Evolutionary conservation across 345 rosid genomes (phyloP).

Genomic region (Punica granatum): DNA sequence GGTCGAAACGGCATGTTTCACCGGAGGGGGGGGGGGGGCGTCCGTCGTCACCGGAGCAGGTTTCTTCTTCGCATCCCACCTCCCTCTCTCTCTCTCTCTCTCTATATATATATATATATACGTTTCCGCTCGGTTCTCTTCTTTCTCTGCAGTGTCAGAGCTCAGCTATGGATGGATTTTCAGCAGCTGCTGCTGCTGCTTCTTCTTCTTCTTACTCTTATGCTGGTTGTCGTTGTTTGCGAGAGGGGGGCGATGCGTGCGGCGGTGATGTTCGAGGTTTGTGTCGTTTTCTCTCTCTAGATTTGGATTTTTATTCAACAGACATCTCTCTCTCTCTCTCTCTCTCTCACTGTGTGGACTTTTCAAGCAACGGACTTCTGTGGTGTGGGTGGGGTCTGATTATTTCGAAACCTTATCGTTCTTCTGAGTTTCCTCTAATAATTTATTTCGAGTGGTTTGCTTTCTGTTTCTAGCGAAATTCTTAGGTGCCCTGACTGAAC

Average conservation of each 20-base stretch:
- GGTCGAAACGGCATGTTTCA: constrained; percentile 44
- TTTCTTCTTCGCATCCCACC: neutral
- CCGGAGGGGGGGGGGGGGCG: neutral
- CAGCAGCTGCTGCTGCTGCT: no score
- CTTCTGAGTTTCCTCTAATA: neutral
- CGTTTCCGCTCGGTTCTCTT: no score
- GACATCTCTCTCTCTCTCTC: neutral
- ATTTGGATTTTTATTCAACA: neutral
- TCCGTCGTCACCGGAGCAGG: neutral
- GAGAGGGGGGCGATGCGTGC: no score
- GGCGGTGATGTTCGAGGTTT: no score
- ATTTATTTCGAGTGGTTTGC: constrained; percentile 5
- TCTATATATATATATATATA: no score
- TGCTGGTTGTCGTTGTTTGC: no score
- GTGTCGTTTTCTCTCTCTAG: no score
- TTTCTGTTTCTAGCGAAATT: constrained; percentile 15
- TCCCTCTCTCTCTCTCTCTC: neutral
- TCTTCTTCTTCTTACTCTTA: no score
- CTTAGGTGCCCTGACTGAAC: no score
- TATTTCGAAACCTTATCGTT: constrained; percentile 15
- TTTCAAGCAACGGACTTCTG: constrained; percentile 22
- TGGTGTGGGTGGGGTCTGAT: constrained; percentile 19
- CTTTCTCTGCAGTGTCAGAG: no score
- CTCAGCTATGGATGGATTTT: no score
- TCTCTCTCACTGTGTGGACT: neutral